These are phyloP conservation scores for Diaporthe capsici DNA, from an alignment of 2,329 filamentous ascomycete species.

Conservation along the genomic window DNA sequence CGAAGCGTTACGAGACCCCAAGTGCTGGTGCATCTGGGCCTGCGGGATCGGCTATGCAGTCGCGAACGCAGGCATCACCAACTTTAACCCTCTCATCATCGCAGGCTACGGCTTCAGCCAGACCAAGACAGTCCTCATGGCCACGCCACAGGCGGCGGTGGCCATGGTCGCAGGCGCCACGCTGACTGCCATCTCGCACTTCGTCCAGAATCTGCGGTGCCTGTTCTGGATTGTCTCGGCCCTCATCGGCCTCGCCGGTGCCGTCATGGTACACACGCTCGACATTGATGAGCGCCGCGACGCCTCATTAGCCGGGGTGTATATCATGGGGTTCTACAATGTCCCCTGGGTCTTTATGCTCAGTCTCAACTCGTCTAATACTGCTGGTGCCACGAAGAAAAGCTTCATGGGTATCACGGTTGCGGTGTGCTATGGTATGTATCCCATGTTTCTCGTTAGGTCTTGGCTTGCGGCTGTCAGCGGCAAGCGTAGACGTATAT, in stretches of 20 bases:
- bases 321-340: conserved; percentile 6
- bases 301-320: background rate
- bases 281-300: background rate
- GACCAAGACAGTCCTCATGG: conserved; percentile 3
- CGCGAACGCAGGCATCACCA: conserved; percentile 7
- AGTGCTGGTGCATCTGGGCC: conserved; percentile 6
- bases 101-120: background rate
- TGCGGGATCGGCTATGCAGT: background rate
- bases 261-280: conserved; percentile 3
- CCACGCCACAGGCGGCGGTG: background rate
- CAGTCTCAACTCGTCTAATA: conserved; percentile 4
- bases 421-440: conserved; percentile 6
- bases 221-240: background rate
- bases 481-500: background rate
- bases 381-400: conserved; percentile 1
- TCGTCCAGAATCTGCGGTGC: background rate
- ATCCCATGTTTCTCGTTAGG: background rate
- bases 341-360: conserved; percentile 5
- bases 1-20: background rate
- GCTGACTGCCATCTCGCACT: background rate
- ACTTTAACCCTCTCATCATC: conserved; percentile 7
- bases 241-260: background rate
- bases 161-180: background rate
- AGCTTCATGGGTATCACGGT: background rate
- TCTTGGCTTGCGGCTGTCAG: background rate